phyloP scores from a whole-genome alignment of 2,329 filamentous ascomycete species.

The Xylaria polymorpha region DNA sequence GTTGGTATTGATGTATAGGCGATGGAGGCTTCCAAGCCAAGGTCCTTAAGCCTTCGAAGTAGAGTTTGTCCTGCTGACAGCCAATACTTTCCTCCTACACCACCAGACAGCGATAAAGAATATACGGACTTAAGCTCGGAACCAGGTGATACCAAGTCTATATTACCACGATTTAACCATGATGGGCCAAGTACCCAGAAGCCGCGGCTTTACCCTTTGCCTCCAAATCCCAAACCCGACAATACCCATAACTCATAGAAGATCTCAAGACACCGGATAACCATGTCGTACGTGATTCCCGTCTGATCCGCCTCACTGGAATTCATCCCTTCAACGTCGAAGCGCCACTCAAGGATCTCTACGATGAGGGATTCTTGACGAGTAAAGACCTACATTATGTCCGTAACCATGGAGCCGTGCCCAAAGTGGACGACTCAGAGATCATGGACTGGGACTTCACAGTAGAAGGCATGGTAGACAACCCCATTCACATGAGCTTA shows the following conservation, averaged over 20 bases:
- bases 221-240: constrained; percentile 68
- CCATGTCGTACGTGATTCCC: constrained; percentile 82
- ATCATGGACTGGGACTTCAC: constrained; percentile 84
- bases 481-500: constrained; percentile 77
- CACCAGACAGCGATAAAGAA: constrained; percentile 54
- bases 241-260: constrained; percentile 72
- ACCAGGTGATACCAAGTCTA: constrained; percentile 42
- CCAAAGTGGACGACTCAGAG: constrained; percentile 76
- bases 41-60: constrained; percentile 3
- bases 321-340: constrained; percentile 93
- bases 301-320: constrained; percentile 87
- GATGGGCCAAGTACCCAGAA: constrained; percentile 37
- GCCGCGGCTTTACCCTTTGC: constrained; percentile 68
- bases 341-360: constrained; percentile 81
- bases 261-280: constrained; percentile 86
- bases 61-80: constrained; percentile 12
- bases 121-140: constrained; percentile 53
- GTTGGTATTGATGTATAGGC: background rate
- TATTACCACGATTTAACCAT: constrained; percentile 31
- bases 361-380: constrained; percentile 84
- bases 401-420: constrained; percentile 87
- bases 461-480: constrained; percentile 85
- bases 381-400: constrained; percentile 92
- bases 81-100: constrained; percentile 53
- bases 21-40: constrained; percentile 23